Evolutionary conservation across 345 rosid species (phyloP), one percentile per base, ranked within the genome.

Genomic region (Hibiscus mutabilis): DNA sequence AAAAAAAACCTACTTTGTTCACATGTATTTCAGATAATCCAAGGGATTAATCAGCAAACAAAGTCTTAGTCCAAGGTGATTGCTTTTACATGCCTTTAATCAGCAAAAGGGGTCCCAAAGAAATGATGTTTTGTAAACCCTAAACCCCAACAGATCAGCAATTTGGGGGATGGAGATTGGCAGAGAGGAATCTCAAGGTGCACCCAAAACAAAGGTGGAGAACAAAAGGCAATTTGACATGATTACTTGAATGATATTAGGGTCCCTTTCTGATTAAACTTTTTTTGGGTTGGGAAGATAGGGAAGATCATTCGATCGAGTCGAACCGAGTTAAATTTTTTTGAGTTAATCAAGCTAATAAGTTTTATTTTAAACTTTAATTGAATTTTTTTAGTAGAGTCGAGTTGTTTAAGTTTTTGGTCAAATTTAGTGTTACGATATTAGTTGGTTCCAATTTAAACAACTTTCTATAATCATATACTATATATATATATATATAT

Each of bases 221-320:
- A 82, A 82, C 79, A 81, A 85, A 79, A 83, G 55, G 21, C 53
- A 49, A 49, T 2, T 16, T 33, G 88, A 84, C 87, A 89, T 91
- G 90, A 91, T 91, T 91, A 84, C 88, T 75, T 86, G 92, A 91
- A 87, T 85, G 89, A 13, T 71, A 74, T 13, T 69, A n/a, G 21
- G 77, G 90, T 87, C 37, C 88, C 88, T 81, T 21, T 78, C 10
- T 78, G 61, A 69, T 78, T 75, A 77, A 77, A 80, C 63, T 70
- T 82, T 84, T 84, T 81, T 84, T 83, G 82, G 0, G 35, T 33
- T 33, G 35, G 5, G 35, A 33, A 33, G 35, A 33, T 5, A 33
- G 35, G 35, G 35, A 5, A 29, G 35, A 31, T 0, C 6, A 31
- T 31, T 31, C 6, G 6, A 4, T 4, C 6, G 0, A 33, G 35